phyloP scores from a whole-genome alignment of 805 yeast genomes.

The Hagleromyces aurorensis region DNA sequence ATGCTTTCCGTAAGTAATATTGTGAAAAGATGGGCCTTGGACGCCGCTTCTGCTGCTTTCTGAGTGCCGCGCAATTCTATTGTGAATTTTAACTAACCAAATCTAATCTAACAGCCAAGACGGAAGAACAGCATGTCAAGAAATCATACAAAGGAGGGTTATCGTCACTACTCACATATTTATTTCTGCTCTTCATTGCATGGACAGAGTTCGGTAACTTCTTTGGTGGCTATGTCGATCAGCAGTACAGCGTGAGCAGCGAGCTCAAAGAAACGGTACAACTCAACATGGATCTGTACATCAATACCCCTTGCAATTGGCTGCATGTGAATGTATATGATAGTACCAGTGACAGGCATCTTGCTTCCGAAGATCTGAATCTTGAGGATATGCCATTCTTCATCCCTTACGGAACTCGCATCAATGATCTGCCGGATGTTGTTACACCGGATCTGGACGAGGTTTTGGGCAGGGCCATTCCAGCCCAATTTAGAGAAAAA shows the following conservation, averaged over 20 bases:
- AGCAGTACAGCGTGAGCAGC: conserved; percentile 68
- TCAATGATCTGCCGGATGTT: conserved; percentile 41
- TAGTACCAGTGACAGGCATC: conserved; percentile 61
- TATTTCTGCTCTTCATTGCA: conserved; percentile 55
- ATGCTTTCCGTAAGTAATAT: conserved; percentile 55
- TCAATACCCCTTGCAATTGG: conserved; percentile 76
- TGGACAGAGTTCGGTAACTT: conserved; percentile 84
- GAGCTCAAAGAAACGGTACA: conserved; percentile 48
- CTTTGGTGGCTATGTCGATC: conserved; percentile 74
- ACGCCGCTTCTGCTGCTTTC: not conserved
- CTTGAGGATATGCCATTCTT: conserved; percentile 57
- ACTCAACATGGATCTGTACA: conserved; percentile 71
- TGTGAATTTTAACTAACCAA: conserved; percentile 7
- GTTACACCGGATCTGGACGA: conserved; percentile 58
- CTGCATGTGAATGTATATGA: conserved; percentile 74
- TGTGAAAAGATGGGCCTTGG: not conserved
- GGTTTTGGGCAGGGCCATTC: conserved; percentile 54
- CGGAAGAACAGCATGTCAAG: conserved; percentile 60
- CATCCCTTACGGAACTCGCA: conserved; percentile 42
- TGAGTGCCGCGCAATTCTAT: conserved; percentile 1
- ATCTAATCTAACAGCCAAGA: conserved; percentile 42
- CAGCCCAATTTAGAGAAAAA: conserved; percentile 52
- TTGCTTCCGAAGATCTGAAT: conserved; percentile 70
- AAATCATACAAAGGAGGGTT: conserved; percentile 72
- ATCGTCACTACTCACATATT: conserved; percentile 56